These are phyloP conservation scores for Aspergillus coremiiformis DNA, from an alignment of 495 filamentous ascomycete species.

Conservation along the genomic window DNA sequence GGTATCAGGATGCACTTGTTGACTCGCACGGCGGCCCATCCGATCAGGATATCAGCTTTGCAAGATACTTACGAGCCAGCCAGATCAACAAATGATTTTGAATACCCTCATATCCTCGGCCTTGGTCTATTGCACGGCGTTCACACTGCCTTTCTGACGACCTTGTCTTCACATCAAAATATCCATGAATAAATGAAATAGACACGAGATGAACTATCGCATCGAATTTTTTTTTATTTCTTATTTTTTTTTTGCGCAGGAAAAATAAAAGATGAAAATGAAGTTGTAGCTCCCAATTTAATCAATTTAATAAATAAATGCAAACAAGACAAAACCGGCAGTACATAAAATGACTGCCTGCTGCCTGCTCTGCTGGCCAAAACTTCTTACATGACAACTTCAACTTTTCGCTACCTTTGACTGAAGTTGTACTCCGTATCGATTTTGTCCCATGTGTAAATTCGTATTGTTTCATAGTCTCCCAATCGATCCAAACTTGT, in stretches of 20 bases:
- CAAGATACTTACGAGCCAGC: slow-evolving; percentile 38
- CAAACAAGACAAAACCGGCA: not conserved
- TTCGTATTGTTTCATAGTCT: not conserved
- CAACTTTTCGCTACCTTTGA: too few relatives aligned
- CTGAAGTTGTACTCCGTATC: too few relatives aligned
- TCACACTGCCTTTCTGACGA: not conserved
- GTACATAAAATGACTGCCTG: too few relatives aligned
- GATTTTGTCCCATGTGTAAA: too few relatives aligned
- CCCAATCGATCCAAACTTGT: not conserved
- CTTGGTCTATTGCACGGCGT: not conserved
- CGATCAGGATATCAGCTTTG: slow-evolving; percentile 42
- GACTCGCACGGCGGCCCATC: slow-evolving; percentile 23
- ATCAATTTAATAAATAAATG: too few relatives aligned
- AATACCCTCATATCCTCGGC: not conserved
- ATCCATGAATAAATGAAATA: not conserved
- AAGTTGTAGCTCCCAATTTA: not conserved
- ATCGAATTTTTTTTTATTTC: too few relatives aligned
- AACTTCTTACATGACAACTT: too few relatives aligned
- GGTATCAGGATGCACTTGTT: slow-evolving; percentile 40
- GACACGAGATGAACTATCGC: not conserved
- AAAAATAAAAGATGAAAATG: not conserved
- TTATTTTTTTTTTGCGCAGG: too few relatives aligned
- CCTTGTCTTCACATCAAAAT: not conserved
- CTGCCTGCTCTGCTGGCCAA: not conserved
- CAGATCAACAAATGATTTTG: slow-evolving; percentile 19